Percentiles rank a stretch among this genome's conserved stretches.
Conservation (phyloP, 208 protist genomes). For the Phytomonas sp. region DNA sequence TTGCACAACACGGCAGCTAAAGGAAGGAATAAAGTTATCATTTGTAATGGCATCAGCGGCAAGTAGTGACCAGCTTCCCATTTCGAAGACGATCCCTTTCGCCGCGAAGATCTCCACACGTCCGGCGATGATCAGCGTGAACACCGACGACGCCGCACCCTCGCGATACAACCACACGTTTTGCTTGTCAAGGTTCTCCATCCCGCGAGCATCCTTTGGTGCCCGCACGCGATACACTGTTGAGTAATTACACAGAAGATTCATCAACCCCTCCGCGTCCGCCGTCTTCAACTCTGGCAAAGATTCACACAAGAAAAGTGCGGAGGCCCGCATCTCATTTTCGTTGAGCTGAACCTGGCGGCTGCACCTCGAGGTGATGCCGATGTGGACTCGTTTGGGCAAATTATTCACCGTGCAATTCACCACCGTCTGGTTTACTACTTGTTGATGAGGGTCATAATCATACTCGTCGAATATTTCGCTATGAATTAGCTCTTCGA, state of each 20-base stretch:
- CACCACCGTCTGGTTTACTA: slow-evolving; percentile 1
- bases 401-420: slow-evolving; percentile 8
- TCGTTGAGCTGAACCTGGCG: slow-evolving; percentile 63
- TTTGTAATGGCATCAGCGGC: slow-evolving; percentile 53
- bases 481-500: slow-evolving; percentile 95
- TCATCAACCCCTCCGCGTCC: slow-evolving; percentile 31
- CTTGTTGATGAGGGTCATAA: slow-evolving; percentile 34
- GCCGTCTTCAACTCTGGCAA: slow-evolving; percentile 65
- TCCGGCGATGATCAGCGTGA: slow-evolving; percentile 82
- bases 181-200: slow-evolving; percentile 66
- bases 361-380: slow-evolving; percentile 69
- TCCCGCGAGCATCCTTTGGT: slow-evolving; percentile 64
- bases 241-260: slow-evolving; percentile 48
- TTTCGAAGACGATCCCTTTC: slow-evolving; percentile 70
- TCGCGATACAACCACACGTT: slow-evolving; percentile 88
- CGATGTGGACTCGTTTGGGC: slow-evolving; percentile 25
- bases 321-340: slow-evolving; percentile 77
- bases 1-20: slow-evolving; percentile 86
- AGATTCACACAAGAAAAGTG: slow-evolving; percentile 77
- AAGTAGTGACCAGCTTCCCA: slow-evolving; percentile 78
- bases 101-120: slow-evolving; percentile 82
- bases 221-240: slow-evolving; percentile 68
- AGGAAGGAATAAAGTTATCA: slow-evolving; percentile 63
- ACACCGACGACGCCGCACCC: slow-evolving; percentile 64
- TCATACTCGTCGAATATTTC: slow-evolving; percentile 97